Base-by-base conservation (phyloP, 805 yeast genomes). In the Priceomyces carsonii region DNA sequence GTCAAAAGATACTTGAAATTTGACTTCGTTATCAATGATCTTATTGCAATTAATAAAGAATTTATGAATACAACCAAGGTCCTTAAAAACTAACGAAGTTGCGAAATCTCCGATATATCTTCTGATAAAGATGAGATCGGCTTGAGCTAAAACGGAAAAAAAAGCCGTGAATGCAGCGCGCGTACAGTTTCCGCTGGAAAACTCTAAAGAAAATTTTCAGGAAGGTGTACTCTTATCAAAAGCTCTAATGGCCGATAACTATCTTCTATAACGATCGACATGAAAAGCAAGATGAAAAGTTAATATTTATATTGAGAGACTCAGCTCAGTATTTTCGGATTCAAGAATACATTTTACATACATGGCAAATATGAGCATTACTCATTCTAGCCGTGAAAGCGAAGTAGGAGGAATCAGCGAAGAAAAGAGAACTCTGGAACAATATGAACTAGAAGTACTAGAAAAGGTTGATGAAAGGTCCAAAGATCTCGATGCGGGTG, bases 401-500 rank as follows among this genome's bases (percentile, higher is more conserved):
- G 24, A 21, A 21, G 24, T 8, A 21, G 10, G 24, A 21, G 24
- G 24, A 21, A 21, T 21, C 24, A 21, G 24, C 24, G 24, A 21
- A 10, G 24, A 21, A 21, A 21, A 21, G 24, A 21, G 10, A 10
- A 8, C 24, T 10, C 24, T 21, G 24, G 24, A 21, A 21, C 9
- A 21, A 21, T 21, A 21, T 21, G 10, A 21, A 21, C 24, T 21
- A 8, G 24, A 21, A 21, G 24, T 21, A 8, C 10, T 21, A 21
- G 24, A 21, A 21, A 21, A 21, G 24, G 24, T 21, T 8, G 24
- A 21, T 10, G 24, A 21, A 21, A 21, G 9, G 24, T 21, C 24
- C 10, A 21, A 21, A 21, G 39, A 35, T 10, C 21, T 44, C 15
- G 58, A 53, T 44, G 36, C 42, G 13, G 58, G 58, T 36, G 58